Base-by-base conservation (phyloP, 2,329 filamentous ascomycete species). In the Aureobasidium sp. region DNA sequence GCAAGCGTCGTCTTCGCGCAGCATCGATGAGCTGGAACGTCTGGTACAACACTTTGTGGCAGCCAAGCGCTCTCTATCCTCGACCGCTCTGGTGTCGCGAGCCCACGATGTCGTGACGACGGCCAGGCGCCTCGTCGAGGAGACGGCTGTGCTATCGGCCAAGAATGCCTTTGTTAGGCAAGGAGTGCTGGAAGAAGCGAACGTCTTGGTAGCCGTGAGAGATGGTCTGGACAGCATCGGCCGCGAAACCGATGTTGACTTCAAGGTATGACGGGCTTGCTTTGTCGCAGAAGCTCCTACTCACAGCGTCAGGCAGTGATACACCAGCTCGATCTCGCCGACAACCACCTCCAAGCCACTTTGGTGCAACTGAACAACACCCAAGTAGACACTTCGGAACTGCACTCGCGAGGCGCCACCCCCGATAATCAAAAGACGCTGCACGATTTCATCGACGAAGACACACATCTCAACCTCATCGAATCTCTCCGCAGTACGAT, bases 21-120 rank as follows among this genome's bases (percentile, higher is more conserved):
- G 75, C 66, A 66, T 69, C 62, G 69, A 74, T 54, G 73, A 73
- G 53, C 83, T 96, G 70, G 90, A 96, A 68, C 85, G 85, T 27
- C 85, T 97, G 47, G 89, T 97, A 61, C 83, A 85, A 59, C 86
- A 96, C 75, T 87, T 97, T 39, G 85, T 97, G 44, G 87, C 88
- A 33, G 89, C 93, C 9, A 97, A 97, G 73, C 85, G 90, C 48
- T 92, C 92, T 1, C 82, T 97, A 5, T 89, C 89, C 17, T 91
- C 91, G 12, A 91, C 95, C 72, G 85, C 81, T 45, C 64, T 71
- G 65, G 90, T 97, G 57, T 87, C 90, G 71, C 89, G 90, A 63
- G 92, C 91, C 66, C 92, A 94, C 71, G 89, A 95, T 70, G 86
- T 97, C 61, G 88, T 94, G 48, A 90, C 85, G 22, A 80, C 84